Base-by-base conservation (phyloP, 2,329 filamentous ascomycete species). In the Clonostachys rhizophaga region DNA sequence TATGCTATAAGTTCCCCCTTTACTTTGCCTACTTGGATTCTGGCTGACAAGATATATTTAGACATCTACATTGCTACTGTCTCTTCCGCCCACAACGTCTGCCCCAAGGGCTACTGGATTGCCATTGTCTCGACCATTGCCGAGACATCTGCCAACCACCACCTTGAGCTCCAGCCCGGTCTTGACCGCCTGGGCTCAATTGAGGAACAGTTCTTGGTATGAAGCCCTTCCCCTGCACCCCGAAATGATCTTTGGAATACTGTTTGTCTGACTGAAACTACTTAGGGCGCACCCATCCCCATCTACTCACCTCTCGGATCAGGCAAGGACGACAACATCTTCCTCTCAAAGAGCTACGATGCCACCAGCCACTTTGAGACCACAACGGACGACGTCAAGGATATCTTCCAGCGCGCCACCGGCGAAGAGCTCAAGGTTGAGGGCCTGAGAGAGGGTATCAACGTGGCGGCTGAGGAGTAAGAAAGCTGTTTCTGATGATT, bases 311-410 rank as follows among this genome's bases (percentile, higher is more conserved):
- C 94, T 18, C 67, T 92, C 43, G 87, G 89, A 61, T 81, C 86
- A 61, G 94, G 94, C 53, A 77, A 74, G 57, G 87, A 84, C 58
- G 91, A 96, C 75, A 91, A 91, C 70, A 86, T 99, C 68, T 99
- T 91, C 75, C 91, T 99, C 66, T 96, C 91, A 61, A 96, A 95
- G 84, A 96, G 90, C 75, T 99, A 99, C 71, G 95, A 99, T 63
- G 90, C 95, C 46, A 95, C 89, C 54, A 95, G 89, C 67, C 94
- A 99, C 78, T 99, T 99, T 62, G 94, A 99, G 81, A 96, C 90
- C 35, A 79, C 75, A 42, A 81, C 78, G 72, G 94, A 96, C 66
- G 92, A 99, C 68, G 91, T 99, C 63, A 87, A 86, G 73, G 89
- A 97, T 66, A 89, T 99, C 59, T 99, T 96, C 76, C 78, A 74